Base-by-base conservation (phyloP, 345 rosid genomes). In the Brassica cretica region DNA sequence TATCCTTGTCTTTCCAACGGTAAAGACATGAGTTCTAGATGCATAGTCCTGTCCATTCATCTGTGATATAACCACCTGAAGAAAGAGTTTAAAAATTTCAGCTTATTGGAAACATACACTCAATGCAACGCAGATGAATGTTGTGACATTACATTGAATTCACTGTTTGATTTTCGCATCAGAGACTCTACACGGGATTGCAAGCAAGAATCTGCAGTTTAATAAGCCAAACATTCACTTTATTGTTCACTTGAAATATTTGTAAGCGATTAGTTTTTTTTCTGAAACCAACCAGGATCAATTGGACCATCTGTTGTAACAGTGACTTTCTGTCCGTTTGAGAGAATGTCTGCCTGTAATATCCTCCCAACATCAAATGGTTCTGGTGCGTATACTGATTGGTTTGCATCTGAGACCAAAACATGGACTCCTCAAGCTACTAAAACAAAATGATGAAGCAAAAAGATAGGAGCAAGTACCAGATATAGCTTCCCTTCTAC, bases 31-130 rank as follows among this genome's bases (percentile, higher is more conserved):
- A 55, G 98, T 86, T 60, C 85, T 80, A 0, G 96, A 91, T 29
- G 91, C 84, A 80, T 91, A 69, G 74, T 86, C 91, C 83, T 90
- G 98, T 73, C 97, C 97, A 82, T 96, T 96, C 82, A 91, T 91
- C 84, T 89, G 88, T 8, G 92, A 89, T 80, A 95, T 87, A 61
- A 84, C 82, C 29, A 95, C 99, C 99, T 95, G 70, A 27, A 65
- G 35, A 64, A 44, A 56, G 76, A 75, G 69, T 58, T 58, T 69
- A 21, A 63, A 37, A 37, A 69, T 30, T 70, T 75, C 46, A 80
- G 63, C 25, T 30, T 14, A 75, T 15, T 12, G 21, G 10, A 64
- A 64, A 69, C 41, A 68, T 63, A 5, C 69, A 32, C 70, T 9
- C 30, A 39, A 71, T 11, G 60, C 18, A 69, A 6, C 41, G 7